These are phyloP conservation scores for Candolleomyces aberdarensis DNA, from an alignment of 768 basidiomycete species.

Conservation along the genomic window DNA sequence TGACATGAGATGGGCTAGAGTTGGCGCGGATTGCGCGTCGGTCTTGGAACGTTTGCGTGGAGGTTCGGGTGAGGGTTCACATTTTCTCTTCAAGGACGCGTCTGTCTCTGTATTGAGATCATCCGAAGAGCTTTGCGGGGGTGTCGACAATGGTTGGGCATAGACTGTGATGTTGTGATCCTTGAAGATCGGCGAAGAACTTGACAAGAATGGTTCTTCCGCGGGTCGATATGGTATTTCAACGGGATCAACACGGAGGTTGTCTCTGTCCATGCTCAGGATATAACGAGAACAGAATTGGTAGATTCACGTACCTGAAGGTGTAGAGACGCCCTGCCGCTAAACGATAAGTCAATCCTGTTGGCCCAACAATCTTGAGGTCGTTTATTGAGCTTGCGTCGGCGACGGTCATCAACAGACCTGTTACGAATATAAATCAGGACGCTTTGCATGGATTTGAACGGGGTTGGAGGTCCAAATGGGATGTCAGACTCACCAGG, in stretches of 20 bases:
- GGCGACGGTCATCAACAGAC: slow-evolving; percentile 75
- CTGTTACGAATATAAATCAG: slow-evolving; percentile 30
- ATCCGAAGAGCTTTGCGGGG: background rate
- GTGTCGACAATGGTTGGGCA: slow-evolving; percentile 43
- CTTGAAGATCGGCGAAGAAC: slow-evolving; percentile 46
- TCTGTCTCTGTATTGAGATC: slow-evolving; percentile 8
- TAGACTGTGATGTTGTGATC: slow-evolving; percentile 68
- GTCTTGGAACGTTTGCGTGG: slow-evolving; percentile 24
- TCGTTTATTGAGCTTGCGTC: slow-evolving; percentile 56
- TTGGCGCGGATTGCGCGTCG: background rate
- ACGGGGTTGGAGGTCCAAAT: background rate
- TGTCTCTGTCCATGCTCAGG: slow-evolving; percentile 37
- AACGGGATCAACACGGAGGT: background rate
- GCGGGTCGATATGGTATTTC: slow-evolving; percentile 9
- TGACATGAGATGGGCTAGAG: slow-evolving; percentile 11
- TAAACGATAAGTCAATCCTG: slow-evolving; percentile 65
- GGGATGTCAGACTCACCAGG: slow-evolving; percentile 49
- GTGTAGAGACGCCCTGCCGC: slow-evolving; percentile 69
- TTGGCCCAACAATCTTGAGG: slow-evolving; percentile 68
- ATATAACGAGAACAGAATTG: background rate
- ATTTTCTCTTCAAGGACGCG: slow-evolving; percentile 41
- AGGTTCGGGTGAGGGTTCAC: slow-evolving; percentile 32
- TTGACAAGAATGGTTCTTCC: slow-evolving; percentile 17
- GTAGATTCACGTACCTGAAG: slow-evolving; percentile 49
- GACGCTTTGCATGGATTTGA: background rate